A percentile compares a stretch with the other conserved stretches of the same genome.
Evolutionary conservation across 2,329 filamentous ascomycete genomes (phyloP).

Genomic region (Aspergillus ochraceoroseus): DNA sequence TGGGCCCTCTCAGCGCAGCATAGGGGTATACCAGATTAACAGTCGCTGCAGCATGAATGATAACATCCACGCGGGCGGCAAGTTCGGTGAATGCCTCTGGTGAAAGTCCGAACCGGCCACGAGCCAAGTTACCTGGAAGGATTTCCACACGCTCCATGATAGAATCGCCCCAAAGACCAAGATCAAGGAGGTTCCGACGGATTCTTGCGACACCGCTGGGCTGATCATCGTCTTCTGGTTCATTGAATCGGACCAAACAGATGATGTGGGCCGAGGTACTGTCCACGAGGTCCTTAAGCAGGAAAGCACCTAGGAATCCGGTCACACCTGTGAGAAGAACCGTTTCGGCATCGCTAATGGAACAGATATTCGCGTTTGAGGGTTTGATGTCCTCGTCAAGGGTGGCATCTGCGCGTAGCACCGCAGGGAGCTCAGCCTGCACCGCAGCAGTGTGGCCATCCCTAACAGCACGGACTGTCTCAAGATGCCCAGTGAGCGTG

Average conservation of each 20-base stretch:
- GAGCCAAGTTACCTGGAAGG: constrained; percentile 66
- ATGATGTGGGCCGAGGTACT: constrained; percentile 64
- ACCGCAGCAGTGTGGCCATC: constrained; percentile 70
- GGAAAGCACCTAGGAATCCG: constrained; percentile 70
- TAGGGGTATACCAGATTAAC: constrained; percentile 81
- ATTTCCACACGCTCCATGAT: constrained; percentile 75
- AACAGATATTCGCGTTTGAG: constrained; percentile 50
- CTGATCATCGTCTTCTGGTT: constrained; percentile 60
- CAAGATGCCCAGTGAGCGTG: constrained; percentile 66
- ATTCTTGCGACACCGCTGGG: constrained; percentile 67
- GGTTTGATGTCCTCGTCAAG: constrained; percentile 65
- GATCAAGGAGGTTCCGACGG: constrained; percentile 69
- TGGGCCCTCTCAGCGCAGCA: constrained; percentile 66
- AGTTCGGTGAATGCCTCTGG: constrained; percentile 62
- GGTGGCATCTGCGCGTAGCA: constrained; percentile 61
- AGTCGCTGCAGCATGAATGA: constrained; percentile 71
- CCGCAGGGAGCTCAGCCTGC: constrained; percentile 67
- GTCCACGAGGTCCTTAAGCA: constrained; percentile 64
- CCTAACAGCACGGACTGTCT: constrained; percentile 64
- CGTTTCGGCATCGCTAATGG: constrained; percentile 61
- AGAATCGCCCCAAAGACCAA: constrained; percentile 70
- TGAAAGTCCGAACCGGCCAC: constrained; percentile 63
- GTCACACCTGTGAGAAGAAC: constrained; percentile 70
- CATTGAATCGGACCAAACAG: constrained; percentile 68
- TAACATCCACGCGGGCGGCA: constrained; percentile 62